phyloP scores from a whole-genome alignment of 2,329 filamentous ascomycete species.

The Talaromyces sp. region DNA sequence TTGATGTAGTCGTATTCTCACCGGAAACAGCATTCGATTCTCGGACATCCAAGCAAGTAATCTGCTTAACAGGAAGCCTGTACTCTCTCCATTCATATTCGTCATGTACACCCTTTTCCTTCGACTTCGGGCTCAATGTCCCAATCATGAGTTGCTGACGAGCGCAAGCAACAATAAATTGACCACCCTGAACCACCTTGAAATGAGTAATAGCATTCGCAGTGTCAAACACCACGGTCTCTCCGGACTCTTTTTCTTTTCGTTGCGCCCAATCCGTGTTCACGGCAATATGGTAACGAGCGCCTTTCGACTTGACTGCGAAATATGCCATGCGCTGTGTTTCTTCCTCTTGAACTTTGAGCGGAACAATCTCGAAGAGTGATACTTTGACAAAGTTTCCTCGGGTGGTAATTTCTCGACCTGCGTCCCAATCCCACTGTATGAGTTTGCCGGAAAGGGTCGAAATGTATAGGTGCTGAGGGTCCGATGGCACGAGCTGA shows the following conservation, averaged over 20 bases:
- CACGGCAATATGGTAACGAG: background rate
- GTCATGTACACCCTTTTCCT: slow-evolving; percentile 35
- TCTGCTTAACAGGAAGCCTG: slow-evolving; percentile 55
- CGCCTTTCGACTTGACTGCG: slow-evolving; percentile 37
- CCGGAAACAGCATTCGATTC: slow-evolving; percentile 32
- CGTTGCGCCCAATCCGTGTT: slow-evolving; percentile 34
- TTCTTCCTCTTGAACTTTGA: slow-evolving; percentile 24
- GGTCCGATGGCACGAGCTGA: slow-evolving; percentile 51
- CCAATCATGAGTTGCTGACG: slow-evolving; percentile 60
- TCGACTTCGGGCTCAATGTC: slow-evolving; percentile 36
- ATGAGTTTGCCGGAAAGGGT: slow-evolving; percentile 52
- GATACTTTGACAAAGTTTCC: slow-evolving; percentile 40
- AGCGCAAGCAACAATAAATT: slow-evolving; percentile 40
- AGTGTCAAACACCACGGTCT: slow-evolving; percentile 32
- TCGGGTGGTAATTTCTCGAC: slow-evolving; percentile 47
- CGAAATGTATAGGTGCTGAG: slow-evolving; percentile 55
- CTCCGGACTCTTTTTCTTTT: slow-evolving; percentile 20
- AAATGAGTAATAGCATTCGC: slow-evolving; percentile 31
- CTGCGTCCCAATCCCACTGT: slow-evolving; percentile 59
- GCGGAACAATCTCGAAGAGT: slow-evolving; percentile 27
- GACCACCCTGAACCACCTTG: slow-evolving; percentile 33
- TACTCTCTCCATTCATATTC: slow-evolving; percentile 57
- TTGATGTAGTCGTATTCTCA: slow-evolving; percentile 33
- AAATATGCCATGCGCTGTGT: slow-evolving; percentile 37
- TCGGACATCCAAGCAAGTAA: slow-evolving; percentile 67